Percentiles rank a stretch among this genome's conserved stretches.
Evolutionary conservation across 2,329 filamentous ascomycete species (phyloP).

Genomic region (Aspergillus bombycis): DNA sequence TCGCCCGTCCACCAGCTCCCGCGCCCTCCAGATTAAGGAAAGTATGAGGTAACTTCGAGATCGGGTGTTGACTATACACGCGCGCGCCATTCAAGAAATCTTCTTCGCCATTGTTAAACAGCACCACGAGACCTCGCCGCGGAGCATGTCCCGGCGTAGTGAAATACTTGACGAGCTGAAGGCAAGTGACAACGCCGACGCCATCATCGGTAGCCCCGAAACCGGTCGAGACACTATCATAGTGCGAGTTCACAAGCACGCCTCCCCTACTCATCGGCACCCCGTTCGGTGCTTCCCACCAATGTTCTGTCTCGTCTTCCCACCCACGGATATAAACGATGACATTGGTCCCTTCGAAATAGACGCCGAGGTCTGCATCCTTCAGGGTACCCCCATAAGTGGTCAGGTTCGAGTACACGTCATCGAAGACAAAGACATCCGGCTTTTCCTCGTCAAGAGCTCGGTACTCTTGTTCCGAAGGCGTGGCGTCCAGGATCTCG

Average conservation of each 20-base stretch:
- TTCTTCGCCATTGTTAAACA: conserved; percentile 96
- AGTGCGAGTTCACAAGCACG: conserved; percentile 92
- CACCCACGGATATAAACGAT: conserved; percentile 87
- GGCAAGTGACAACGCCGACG: conserved; percentile 80
- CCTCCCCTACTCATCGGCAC: conserved; percentile 65
- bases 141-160: conserved; percentile 72
- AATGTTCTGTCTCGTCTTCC: conserved; percentile 71
- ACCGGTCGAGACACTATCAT: conserved; percentile 89
- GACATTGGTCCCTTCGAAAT: conserved; percentile 92
- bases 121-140: conserved; percentile 75
- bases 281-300: conserved; percentile 65
- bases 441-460: conserved; percentile 28
- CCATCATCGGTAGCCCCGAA: conserved; percentile 95
- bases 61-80: conserved; percentile 80
- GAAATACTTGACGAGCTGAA: conserved; percentile 88
- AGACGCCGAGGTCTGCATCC: conserved; percentile 57
- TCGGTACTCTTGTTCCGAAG: conserved; percentile 24
- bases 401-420: conserved; percentile 77
- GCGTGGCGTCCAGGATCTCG: conserved; percentile 68
- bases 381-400: conserved; percentile 55
- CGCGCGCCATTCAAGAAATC: conserved; percentile 86
- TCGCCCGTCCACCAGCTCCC: conserved; percentile 85
- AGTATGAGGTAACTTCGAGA: conserved; percentile 78
- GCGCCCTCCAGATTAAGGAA: conserved; percentile 96
- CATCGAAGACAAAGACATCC: conserved; percentile 70